These are phyloP conservation scores for Pterocarpus santalinus DNA, from an alignment of 306 rosid species.

Conservation along the genomic window DNA sequence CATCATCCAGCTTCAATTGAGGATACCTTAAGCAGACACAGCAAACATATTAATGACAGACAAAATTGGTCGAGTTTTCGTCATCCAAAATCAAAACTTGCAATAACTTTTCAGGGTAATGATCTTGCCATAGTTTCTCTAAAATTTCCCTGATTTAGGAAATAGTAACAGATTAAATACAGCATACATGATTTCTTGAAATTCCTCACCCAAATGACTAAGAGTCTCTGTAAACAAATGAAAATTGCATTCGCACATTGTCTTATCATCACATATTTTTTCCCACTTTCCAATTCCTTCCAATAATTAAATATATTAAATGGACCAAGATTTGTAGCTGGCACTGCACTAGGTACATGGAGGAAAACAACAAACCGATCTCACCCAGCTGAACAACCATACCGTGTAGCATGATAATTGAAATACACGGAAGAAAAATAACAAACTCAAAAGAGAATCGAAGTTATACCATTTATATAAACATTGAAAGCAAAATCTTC, in stretches of 20 bases:
- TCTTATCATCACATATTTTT: too few relatives aligned
- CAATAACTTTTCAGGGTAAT: background rate
- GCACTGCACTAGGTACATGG: too few relatives aligned
- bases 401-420: background rate
- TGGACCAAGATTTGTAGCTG: too few relatives aligned
- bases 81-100: conserved; percentile 4
- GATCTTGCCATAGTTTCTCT: conserved; percentile 1
- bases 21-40: conserved; percentile 75
- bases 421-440: background rate
- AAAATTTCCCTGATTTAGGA: background rate
- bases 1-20: conserved; percentile 48
- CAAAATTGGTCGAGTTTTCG: background rate
- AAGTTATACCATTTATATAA: conserved; percentile 59
- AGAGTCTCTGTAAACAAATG: too few relatives aligned
- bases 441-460: background rate
- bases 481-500: conserved; percentile 71
- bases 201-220: background rate
- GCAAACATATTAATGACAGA: background rate
- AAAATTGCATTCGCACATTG: too few relatives aligned
- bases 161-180: background rate
- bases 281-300: too few relatives aligned
- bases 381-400: too few relatives aligned
- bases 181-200: background rate
- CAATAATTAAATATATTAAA: too few relatives aligned
- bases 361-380: too few relatives aligned